These are phyloP conservation scores for Phytopythium litorale DNA, from an alignment of 352 stramenopile species.

Conservation along the genomic window DNA sequence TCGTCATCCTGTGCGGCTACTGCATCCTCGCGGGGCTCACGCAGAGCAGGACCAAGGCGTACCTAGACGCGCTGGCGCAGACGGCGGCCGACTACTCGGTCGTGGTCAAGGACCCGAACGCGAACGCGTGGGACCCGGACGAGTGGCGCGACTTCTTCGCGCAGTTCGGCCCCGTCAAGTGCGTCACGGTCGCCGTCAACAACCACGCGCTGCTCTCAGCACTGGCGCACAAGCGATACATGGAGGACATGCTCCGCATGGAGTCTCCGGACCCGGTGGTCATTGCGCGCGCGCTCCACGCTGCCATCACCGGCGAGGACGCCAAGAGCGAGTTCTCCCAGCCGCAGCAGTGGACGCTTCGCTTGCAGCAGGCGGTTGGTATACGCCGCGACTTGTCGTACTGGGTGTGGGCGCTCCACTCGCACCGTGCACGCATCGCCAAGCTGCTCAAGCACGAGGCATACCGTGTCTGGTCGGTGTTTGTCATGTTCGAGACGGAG, in stretches of 20 bases:
- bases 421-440: constrained; percentile 34
- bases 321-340: constrained; percentile 14
- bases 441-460: constrained; percentile 30
- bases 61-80: constrained; percentile 55
- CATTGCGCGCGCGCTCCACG: constrained; percentile 28
- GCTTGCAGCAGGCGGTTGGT: constrained; percentile 32
- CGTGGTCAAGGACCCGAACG: constrained; percentile 67
- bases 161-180: constrained; percentile 67
- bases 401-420: constrained; percentile 52
- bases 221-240: constrained; percentile 57
- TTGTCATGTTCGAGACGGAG: constrained; percentile 77
- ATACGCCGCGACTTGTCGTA: constrained; percentile 55
- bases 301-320: constrained; percentile 22
- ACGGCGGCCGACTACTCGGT: constrained; percentile 71
- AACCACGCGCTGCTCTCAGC: constrained; percentile 58
- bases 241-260: constrained; percentile 70
- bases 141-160: constrained; percentile 68
- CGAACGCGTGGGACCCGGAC: constrained; percentile 54
- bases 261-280: constrained; percentile 36
- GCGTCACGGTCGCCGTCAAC: constrained; percentile 60
- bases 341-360: constrained; percentile 15
- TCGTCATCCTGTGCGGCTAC: constrained; percentile 48
- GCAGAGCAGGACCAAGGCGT: constrained; percentile 37
- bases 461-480: constrained; percentile 67
- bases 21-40: constrained; percentile 34